Base-by-base conservation (phyloP, 2,329 filamentous ascomycete genomes). In the Huntiella abstrusa region DNA sequence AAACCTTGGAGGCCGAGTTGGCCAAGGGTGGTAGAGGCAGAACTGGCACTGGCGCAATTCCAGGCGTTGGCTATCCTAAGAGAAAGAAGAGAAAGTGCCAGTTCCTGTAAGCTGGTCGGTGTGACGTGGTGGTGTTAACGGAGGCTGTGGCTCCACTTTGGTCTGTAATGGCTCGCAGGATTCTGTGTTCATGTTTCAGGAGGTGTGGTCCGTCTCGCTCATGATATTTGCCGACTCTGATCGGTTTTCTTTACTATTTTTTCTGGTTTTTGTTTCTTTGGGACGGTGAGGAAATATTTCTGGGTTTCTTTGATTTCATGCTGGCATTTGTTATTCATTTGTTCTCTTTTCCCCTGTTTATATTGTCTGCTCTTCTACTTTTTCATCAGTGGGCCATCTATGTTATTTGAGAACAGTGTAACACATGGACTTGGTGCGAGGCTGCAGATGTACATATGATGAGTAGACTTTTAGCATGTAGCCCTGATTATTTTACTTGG, bases 51-150 rank as follows among this genome's bases (percentile, higher is more conserved):
- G 62, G 65, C 35, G 64, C 64, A 48, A 57, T 68, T 49, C 64
- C 40, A 11, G 46, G 41, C 10, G 22, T 37, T 11, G 34, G 64
- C 49, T 58, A 60, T 53, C 59, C 68, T 65, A 84, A 78, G 70
- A 80, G 80, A 68, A 91, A 84, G 77, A 86, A 83, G 73, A 78
- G 80, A 67, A 82, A 73, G 62, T 92, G 84, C 69, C 75, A 73
- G 60, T 75, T 88, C 62, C 69, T 92, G 59, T 92, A 69, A 74
- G 32, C 49, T 10, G n/a, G 34, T 12, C 11, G 10, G n/a, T 16
- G 22, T 40, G 38, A 15, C 10, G 17, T 38, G 17, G 22, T 7
- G 22, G 7, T 28, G 22, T 28, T 28, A 28, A 28, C 22, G 22
- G 7, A 28, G 22, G 22, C 22, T 28, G 22, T 28, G 22, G 22